Conservation (phyloP, 2,329 filamentous ascomycete genomes). For the Aspergillus fijiensis region DNA sequence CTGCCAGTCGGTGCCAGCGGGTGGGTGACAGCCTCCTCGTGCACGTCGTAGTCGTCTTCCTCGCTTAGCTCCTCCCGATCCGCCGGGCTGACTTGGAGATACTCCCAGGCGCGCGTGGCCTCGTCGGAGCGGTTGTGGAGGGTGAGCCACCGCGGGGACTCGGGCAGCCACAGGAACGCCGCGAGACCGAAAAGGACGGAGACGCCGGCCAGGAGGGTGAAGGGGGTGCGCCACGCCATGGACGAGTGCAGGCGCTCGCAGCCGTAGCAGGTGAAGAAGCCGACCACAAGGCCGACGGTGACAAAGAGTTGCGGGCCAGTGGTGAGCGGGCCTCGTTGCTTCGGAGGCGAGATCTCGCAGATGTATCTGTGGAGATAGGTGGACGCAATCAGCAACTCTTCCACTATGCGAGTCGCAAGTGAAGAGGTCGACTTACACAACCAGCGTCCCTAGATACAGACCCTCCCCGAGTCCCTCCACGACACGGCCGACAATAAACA, state of each 20-base stretch:
- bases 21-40: neutral
- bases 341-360: constrained; percentile 59
- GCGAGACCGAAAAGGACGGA: constrained; percentile 40
- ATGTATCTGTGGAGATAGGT: constrained; percentile 41
- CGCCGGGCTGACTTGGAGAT: constrained; percentile 45
- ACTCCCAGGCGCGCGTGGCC: constrained; percentile 44
- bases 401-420: no score
- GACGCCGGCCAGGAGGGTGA: constrained; percentile 48
- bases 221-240: constrained; percentile 59
- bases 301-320: constrained; percentile 56
- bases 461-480: constrained; percentile 62
- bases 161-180: constrained; percentile 48
- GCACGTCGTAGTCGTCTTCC: constrained; percentile 24
- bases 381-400: no score
- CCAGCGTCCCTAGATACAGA: constrained; percentile 55
- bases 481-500: constrained; percentile 57
- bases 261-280: constrained; percentile 64
- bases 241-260: constrained; percentile 44
- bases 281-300: constrained; percentile 52
- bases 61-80: constrained; percentile 50
- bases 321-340: constrained; percentile 51
- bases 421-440: constrained; percentile 40
- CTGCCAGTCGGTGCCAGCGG: neutral
- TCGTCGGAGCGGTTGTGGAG: constrained; percentile 34
- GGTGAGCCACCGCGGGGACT: constrained; percentile 59